Base-by-base conservation (phyloP, 1,284 basidiomycete species). In the Leucoagaricus sp. region DNA sequence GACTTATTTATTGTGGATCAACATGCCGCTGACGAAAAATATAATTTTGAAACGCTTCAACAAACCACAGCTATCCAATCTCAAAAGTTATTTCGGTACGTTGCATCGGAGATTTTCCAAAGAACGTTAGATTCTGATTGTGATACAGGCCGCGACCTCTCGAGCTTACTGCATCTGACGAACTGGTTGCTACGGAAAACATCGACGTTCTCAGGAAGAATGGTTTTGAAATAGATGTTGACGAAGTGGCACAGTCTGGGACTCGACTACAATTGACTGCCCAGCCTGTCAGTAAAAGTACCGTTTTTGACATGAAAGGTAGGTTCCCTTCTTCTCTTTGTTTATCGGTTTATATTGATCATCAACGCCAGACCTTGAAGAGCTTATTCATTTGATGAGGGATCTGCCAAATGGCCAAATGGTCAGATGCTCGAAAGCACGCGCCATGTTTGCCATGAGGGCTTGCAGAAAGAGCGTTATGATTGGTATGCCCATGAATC, bases 391-490 rank as follows among this genome's bases (percentile, higher is more conserved):
- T 63, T 75, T 94, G 29, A 80, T 99, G 71, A 83, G 86, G 36
- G 94, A 97, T 63, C 78, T 81, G 8, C 87, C 89, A 0, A 73
- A 79, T 0, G 89, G 91, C 1, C 85, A 89, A 62, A 90, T 92
- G 80, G 89, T 96, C 0, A 81, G 94, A 38, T 96, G 93, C 68
- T 89, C 89, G 8, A 99, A 98, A 70, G 94, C 92, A n/a, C 82
- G 95, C 15, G 81, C 86, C 7, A 98, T 99, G 94, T 98, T 99
- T 68, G 97, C 97, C 0, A 93, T 88, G 80, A 84, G 96, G 41
- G 97, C 97, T 0, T 99, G 97, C 71, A 74, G 97, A 59, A 94
- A 91, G 74, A 98, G 94, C 70, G 87, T 98, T 55, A 99, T 99
- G 96, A 84, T 99, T 44, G 96, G 96, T 5, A 93, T 85, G 72